Conservation (phyloP, 257 asterid genomes). For the Osmanthus fragrans region DNA sequence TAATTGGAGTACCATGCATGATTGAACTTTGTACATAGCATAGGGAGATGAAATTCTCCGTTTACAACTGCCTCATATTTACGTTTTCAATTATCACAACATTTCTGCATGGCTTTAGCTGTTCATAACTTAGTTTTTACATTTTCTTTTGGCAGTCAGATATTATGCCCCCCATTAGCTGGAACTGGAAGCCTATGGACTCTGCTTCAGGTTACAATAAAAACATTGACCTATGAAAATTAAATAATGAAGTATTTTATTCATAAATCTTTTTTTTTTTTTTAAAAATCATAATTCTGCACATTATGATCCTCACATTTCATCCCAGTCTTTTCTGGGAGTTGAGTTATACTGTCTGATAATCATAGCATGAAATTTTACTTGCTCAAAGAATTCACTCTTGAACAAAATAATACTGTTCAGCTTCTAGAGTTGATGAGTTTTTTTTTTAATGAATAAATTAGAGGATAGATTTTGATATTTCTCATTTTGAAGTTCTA, state of each 20-base stretch:
- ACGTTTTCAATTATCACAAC: not conserved
- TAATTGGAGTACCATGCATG: not conserved
- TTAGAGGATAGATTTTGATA: no score
- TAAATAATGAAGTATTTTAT: no score
- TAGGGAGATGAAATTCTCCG: not conserved
- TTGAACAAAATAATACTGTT: no score
- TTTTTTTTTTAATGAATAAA: no score
- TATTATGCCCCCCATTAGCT: not conserved
- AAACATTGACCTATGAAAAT: not conserved
- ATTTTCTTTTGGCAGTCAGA: not conserved
- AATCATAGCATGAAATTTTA: not conserved
- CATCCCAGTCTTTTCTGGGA: no score
- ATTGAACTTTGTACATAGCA: not conserved
- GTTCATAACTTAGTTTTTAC: not conserved
- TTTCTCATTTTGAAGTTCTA: no score
- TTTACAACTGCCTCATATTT: not conserved
- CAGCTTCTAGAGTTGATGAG: not conserved
- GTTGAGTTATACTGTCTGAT: no score
- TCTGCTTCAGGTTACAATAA: not conserved
- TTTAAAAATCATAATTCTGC: no score
- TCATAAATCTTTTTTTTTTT: no score
- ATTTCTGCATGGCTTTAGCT: not conserved
- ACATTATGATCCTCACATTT: no score
- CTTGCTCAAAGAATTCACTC: not conserved
- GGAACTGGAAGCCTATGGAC: not conserved